Conservation (phyloP, 2,329 filamentous ascomycete species). For the Ophiostoma triangulosporum region DNA sequence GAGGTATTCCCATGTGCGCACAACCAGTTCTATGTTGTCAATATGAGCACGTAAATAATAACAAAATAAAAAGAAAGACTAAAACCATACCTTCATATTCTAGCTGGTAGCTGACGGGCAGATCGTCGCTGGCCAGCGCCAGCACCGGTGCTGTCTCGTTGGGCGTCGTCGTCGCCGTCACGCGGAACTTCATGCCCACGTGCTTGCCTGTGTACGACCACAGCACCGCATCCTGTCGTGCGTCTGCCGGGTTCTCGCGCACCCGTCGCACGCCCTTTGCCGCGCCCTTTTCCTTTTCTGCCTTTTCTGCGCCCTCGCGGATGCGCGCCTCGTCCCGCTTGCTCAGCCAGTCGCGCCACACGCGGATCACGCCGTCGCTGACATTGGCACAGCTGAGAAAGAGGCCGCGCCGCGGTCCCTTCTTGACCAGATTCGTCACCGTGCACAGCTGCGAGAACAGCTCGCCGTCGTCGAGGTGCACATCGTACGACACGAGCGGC, state of each 20-base stretch:
- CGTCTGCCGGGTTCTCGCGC: slow-evolving; percentile 7
- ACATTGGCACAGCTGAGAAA: slow-evolving; percentile 53
- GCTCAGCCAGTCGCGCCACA: slow-evolving; percentile 61
- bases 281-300: background rate
- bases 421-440: slow-evolving; percentile 53
- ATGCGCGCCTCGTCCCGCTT: slow-evolving; percentile 5
- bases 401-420: slow-evolving; percentile 44
- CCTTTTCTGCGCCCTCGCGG: background rate
- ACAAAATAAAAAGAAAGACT: background rate
- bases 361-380: slow-evolving; percentile 52
- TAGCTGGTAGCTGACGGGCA: slow-evolving; percentile 55
- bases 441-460: slow-evolving; percentile 63
- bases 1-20: slow-evolving; percentile 50
- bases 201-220: slow-evolving; percentile 53
- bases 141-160: slow-evolving; percentile 30
- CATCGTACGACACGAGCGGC: slow-evolving; percentile 36
- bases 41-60: background rate
- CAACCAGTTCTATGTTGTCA: slow-evolving; percentile 38
- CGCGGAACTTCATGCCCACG: slow-evolving; percentile 56
- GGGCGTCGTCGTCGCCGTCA: slow-evolving; percentile 30
- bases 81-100: slow-evolving; percentile 59
- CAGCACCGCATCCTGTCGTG: slow-evolving; percentile 31
- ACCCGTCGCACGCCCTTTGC: slow-evolving; percentile 8
- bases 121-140: slow-evolving; percentile 41
- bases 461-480: slow-evolving; percentile 56